These are phyloP conservation scores for Polyplosphaeria fusca DNA, from an alignment of 495 filamentous ascomycete genomes.

Conservation along the genomic window DNA sequence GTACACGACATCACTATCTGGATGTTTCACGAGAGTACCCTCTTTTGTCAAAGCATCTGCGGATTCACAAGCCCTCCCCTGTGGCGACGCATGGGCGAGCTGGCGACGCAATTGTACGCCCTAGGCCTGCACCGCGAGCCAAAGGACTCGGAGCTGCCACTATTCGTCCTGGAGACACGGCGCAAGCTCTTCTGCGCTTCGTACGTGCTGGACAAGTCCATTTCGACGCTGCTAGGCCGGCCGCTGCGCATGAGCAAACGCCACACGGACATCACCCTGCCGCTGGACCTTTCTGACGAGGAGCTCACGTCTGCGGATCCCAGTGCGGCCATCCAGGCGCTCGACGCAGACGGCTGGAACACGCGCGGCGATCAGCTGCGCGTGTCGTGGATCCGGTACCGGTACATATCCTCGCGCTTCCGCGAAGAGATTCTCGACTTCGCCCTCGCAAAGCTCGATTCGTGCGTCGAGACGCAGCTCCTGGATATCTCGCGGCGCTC, in stretches of 20 bases:
- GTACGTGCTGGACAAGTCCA: slow-evolving; percentile 14
- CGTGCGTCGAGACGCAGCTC: not conserved
- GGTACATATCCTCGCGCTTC: not conserved
- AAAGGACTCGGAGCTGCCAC: slow-evolving; percentile 2
- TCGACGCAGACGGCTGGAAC: slow-evolving; percentile 25
- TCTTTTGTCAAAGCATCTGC: not conserved
- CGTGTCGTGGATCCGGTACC: slow-evolving; percentile 9
- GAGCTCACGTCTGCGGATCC: not conserved
- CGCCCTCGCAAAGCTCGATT: slow-evolving; percentile 5
- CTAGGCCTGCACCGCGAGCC: slow-evolving; percentile 22
- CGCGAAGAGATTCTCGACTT: slow-evolving; percentile 28
- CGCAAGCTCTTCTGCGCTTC: slow-evolving; percentile 7
- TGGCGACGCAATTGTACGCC: slow-evolving; percentile 23
- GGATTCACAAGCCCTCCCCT: slow-evolving; percentile 16
- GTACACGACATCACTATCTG: slow-evolving; percentile 23
- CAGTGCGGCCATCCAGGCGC: not conserved
- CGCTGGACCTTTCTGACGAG: slow-evolving; percentile 23
- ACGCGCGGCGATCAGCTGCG: not conserved
- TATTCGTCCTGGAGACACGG: slow-evolving; percentile 14
- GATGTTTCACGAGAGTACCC: slow-evolving; percentile 18
- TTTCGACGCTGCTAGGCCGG: slow-evolving; percentile 26
- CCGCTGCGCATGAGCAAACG: slow-evolving; percentile 14
- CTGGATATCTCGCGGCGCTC: slow-evolving; percentile 19
- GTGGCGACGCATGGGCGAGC: slow-evolving; percentile 22
- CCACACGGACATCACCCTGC: slow-evolving; percentile 19